These are phyloP conservation scores for Arthrinium phaeospermum DNA, from an alignment of 2,329 filamentous ascomycete species.

Conservation along the genomic window DNA sequence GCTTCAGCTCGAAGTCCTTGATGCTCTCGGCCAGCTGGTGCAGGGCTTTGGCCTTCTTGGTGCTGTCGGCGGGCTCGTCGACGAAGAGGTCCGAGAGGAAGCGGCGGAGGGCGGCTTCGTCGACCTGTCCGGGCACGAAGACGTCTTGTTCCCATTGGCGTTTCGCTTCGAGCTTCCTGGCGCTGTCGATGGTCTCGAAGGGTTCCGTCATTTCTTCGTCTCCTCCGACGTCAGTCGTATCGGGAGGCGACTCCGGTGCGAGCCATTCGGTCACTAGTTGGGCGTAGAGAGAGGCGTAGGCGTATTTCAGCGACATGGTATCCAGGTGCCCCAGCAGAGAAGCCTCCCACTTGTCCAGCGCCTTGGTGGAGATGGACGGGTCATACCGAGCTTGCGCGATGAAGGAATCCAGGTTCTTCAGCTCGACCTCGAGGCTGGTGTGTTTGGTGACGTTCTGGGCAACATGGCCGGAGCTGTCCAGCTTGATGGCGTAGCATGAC, in stretches of 20 bases:
- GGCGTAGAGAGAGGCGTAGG: conserved; percentile 52
- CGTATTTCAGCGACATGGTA: conserved; percentile 48
- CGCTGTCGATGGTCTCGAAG: conserved; percentile 48
- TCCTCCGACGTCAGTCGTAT: conserved; percentile 24
- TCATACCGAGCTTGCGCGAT: conserved; percentile 47
- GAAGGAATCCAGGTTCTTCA: conserved; percentile 48
- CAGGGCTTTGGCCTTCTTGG: conserved; percentile 31
- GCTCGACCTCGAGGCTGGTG: conserved; percentile 38
- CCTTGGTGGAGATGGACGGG: conserved; percentile 44
- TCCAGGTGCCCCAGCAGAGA: conserved; percentile 46
- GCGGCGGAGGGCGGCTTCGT: conserved; percentile 42
- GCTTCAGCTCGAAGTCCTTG: conserved; percentile 37
- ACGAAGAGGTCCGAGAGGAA: conserved; percentile 51
- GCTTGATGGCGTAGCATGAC: conserved; percentile 40
- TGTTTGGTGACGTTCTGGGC: conserved; percentile 23
- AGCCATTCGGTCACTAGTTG: conserved; percentile 56
- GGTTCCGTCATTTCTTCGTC: conserved; percentile 38
- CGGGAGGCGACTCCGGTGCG: conserved; percentile 36
- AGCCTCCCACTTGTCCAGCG: conserved; percentile 42
- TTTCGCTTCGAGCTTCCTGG: conserved; percentile 48
- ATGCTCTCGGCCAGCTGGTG: conserved; percentile 25
- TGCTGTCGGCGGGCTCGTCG: conserved; percentile 33
- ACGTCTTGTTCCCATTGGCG: conserved; percentile 51
- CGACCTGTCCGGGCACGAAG: conserved; percentile 46
- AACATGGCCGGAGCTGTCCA: conserved; percentile 23